A percentile compares a stretch with the other conserved stretches of the same genome.
Conservation (phyloP, 192 early-diverging fungal species). For the Coemansia sp. region DNA sequence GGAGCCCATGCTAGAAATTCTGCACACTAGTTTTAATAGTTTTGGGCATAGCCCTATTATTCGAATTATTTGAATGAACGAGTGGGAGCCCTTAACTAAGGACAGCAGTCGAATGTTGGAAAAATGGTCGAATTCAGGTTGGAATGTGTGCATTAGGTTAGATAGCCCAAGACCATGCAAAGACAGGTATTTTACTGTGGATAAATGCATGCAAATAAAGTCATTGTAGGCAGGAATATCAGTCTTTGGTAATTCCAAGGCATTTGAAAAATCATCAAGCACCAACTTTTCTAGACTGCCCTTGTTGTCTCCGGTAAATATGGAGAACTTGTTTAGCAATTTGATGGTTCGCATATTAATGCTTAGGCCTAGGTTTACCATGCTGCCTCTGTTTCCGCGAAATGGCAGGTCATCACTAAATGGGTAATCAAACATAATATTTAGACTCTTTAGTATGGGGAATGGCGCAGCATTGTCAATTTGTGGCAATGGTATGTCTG, state of each 20-base stretch:
- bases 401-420: constrained; percentile 3
- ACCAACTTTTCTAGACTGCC: neutral
- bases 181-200: neutral
- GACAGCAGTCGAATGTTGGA: neutral
- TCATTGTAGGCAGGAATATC: neutral
- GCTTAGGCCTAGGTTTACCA: neutral
- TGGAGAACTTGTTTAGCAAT: neutral
- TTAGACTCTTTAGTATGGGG: neutral
- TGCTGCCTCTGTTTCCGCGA: neutral
- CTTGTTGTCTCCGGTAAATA: neutral
- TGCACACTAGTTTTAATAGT: neutral
- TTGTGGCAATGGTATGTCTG: neutral
- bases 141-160: neutral
- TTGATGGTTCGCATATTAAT: neutral
- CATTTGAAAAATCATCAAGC: neutral
- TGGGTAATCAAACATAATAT: constrained; percentile 4
- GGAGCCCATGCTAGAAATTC: neutral
- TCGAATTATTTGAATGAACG: neutral
- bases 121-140: neutral
- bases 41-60: neutral
- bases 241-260: neutral
- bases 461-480: neutral
- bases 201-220: neutral
- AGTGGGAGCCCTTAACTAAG: neutral
- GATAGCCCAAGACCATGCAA: neutral